Percentiles rank a stretch among this genome's conserved stretches.
Conservation (phyloP, 164 flowering plant genomes). For the Nymphaea colorata region DNA sequence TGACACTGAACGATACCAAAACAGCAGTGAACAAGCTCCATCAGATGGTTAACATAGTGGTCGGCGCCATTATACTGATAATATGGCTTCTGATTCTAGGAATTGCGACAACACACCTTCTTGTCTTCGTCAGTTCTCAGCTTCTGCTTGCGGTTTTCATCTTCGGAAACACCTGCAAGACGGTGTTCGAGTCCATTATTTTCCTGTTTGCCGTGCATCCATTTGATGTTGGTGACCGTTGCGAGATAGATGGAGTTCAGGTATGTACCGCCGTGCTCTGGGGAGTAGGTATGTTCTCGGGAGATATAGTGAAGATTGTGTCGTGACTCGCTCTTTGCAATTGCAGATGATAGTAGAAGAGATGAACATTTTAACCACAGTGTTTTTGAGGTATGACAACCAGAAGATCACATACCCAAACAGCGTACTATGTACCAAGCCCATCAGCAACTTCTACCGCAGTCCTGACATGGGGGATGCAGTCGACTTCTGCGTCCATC, state of each 20-base stretch:
- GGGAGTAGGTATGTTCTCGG: neutral
- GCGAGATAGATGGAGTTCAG: conserved; percentile 52
- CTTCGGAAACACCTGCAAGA: conserved; percentile 59
- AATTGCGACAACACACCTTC: conserved; percentile 30
- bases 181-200: conserved; percentile 47
- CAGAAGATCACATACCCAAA: conserved; percentile 54
- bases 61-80: conserved; percentile 24
- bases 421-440: conserved; percentile 33
- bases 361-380: conserved; percentile 62
- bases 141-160: conserved; percentile 39
- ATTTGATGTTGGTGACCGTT: conserved; percentile 60
- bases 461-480: conserved; percentile 55
- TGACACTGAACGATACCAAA: conserved; percentile 58
- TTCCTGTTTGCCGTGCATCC: conserved; percentile 64
- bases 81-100: conserved; percentile 47
- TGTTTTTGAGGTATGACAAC: conserved; percentile 46
- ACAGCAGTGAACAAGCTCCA: conserved; percentile 64
- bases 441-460: conserved; percentile 44
- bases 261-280: conserved; percentile 12
- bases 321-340: neutral
- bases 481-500: conserved; percentile 46
- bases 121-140: conserved; percentile 50
- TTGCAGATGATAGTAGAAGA: conserved; percentile 60
- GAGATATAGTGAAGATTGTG: neutral
- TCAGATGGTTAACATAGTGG: conserved; percentile 28